phyloP scores from a whole-genome alignment of 805 yeast genomes.

The Lipomyces japonicus region DNA sequence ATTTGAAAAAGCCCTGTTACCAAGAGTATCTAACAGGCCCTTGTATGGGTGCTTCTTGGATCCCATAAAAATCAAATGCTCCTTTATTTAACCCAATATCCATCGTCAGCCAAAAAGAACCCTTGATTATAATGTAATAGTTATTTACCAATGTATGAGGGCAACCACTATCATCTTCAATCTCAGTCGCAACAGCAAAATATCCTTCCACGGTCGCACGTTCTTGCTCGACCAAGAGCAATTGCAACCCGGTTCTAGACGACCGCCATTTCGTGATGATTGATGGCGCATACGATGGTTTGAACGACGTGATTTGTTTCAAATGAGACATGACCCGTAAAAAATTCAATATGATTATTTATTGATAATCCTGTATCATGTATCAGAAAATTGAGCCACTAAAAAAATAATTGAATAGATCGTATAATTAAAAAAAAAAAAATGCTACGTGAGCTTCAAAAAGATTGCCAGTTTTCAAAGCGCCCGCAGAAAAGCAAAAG shows the following conservation, averaged over 20 bases:
- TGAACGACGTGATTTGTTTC: slow-evolving; percentile 1
- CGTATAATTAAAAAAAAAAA: too few species aligned
- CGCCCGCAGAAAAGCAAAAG: too few species aligned
- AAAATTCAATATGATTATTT: too few species aligned
- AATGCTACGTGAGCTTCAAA: too few species aligned
- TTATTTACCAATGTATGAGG: slow-evolving; percentile 70
- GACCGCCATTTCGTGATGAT: slow-evolving; percentile 62
- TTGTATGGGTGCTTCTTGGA: slow-evolving; percentile 84
- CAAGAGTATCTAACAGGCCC: slow-evolving; percentile 82
- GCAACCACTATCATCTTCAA: slow-evolving; percentile 77
- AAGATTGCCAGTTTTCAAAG: too few species aligned
- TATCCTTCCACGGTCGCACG: slow-evolving; percentile 88
- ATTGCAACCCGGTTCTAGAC: slow-evolving; percentile 72
- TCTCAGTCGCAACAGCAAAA: slow-evolving; percentile 94
- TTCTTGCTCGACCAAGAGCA: slow-evolving; percentile 70
- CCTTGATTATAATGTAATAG: neutral
- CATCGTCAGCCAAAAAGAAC: neutral
- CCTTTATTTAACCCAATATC: slow-evolving; percentile 36
- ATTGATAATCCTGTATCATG: too few species aligned
- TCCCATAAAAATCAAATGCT: slow-evolving; percentile 93
- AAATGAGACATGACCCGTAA: neutral
- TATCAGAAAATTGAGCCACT: too few species aligned
- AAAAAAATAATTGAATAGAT: too few species aligned
- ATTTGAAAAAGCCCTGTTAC: slow-evolving; percentile 70
- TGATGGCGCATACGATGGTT: slow-evolving; percentile 19